Evolutionary conservation across 2,329 filamentous ascomycete species (phyloP), one percentile per base, ranked within the genome.

Genomic region (Alternaria metachromatica): DNA sequence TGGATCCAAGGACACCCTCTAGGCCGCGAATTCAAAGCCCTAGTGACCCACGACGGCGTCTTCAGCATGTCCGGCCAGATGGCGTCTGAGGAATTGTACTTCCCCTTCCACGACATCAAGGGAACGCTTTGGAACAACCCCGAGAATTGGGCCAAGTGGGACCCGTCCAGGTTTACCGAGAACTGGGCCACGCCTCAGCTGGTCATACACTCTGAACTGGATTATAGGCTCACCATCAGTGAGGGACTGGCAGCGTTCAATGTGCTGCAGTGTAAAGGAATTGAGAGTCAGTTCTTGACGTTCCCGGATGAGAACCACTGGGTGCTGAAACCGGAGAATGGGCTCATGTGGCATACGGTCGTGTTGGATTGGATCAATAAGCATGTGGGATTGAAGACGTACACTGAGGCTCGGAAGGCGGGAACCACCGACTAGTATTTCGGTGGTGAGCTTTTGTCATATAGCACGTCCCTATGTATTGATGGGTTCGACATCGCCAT

Each of bases 301-400:
- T 97, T 97, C 76, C 92, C 93, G 0, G 93, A 92, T 74, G 91
- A 93, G 79, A 88, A 89, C 55, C 90, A 92, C 72, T 91, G 93
- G 93, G 94, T 97, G 5, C 76, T 97, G 58, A 97, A 97, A 78
- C 92, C 91, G 0, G 95, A 97, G 81, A 98, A 98, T 79, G 92
- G 90, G 4, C 82, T 97, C 18, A 86, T 96, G 20, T 98, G 96
- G 96, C 94, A 98, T 75, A 87, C 87, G 60, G 92, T 93, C 62
- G 94, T 98, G 15, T 76, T 97, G 28, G 88, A 88, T 60, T 97
- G 92, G 89, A 88, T 91, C 69, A 89, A 89, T 74, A 84, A 83
- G 66, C 84, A 87, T 74, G 84, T 84, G 3, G 87, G 87, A 2
- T 71, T 89, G 60, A 80, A 83, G 23, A 76, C 81, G n/a, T 81